Conservation (phyloP, 495 filamentous ascomycete species). For the Arthonia radiata region DNA sequence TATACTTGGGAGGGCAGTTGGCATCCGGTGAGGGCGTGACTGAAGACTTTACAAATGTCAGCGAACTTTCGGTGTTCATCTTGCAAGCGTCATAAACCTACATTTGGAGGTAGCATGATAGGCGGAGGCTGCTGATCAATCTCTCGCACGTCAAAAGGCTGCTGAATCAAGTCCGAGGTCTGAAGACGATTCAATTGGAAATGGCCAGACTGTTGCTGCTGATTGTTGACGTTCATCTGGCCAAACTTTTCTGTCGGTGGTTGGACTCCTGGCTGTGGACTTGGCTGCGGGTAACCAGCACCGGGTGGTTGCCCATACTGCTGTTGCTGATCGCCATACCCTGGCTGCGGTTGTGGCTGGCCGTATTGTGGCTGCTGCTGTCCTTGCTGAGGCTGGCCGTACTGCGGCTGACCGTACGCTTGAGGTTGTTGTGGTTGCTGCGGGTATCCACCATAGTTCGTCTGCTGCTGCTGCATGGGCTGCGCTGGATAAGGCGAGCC, state of each 20-base stretch:
- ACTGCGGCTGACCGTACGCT: slow-evolving; percentile 9
- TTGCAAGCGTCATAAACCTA: slow-evolving; percentile 22
- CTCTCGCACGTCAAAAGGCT: slow-evolving; percentile 84
- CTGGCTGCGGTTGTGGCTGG: slow-evolving; percentile 18
- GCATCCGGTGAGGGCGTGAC: slow-evolving; percentile 78
- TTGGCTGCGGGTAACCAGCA: slow-evolving; percentile 32
- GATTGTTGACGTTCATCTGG: slow-evolving; percentile 47
- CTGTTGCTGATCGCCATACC: slow-evolving; percentile 32
- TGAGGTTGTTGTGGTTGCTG: background rate
- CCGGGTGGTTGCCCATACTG: too few species aligned
- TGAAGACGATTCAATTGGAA: slow-evolving; percentile 85
- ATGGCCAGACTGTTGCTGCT: slow-evolving; percentile 26
- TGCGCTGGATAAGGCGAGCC: background rate
- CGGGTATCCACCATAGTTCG: background rate
- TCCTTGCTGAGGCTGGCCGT: slow-evolving; percentile 23
- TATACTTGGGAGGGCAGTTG: slow-evolving; percentile 84
- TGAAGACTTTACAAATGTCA: slow-evolving; percentile 36
- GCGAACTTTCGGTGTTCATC: background rate
- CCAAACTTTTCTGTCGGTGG: slow-evolving; percentile 66
- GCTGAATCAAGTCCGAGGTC: slow-evolving; percentile 69
- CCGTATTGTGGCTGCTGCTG: slow-evolving; percentile 9
- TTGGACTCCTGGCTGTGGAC: slow-evolving; percentile 30
- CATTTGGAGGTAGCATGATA: slow-evolving; percentile 75
- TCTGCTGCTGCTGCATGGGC: background rate
- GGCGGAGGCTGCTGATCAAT: slow-evolving; percentile 79